phyloP scores from a whole-genome alignment of 179 eudicot species.

The Gypsophila paniculata region DNA sequence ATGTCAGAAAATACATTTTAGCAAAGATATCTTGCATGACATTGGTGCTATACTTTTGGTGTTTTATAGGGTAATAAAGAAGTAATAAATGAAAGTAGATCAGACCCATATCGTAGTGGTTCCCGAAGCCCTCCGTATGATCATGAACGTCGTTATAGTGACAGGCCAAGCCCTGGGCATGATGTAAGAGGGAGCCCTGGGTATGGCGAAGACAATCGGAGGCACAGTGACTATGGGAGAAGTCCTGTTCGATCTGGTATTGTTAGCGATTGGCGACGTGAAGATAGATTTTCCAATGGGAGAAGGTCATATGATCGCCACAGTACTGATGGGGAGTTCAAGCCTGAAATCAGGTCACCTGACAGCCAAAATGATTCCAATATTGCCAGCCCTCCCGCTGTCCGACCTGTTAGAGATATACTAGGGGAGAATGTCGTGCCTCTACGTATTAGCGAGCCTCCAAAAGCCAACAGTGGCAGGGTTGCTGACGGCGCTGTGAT shows the following conservation, averaged over 20 bases:
- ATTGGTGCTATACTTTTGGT: conserved; percentile 10
- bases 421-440: conserved; percentile 73
- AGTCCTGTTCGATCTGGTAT: conserved; percentile 73
- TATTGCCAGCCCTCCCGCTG: conserved; percentile 62
- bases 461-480: conserved; percentile 57
- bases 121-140: conserved; percentile 84
- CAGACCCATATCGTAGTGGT: conserved; percentile 51
- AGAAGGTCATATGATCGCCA: conserved; percentile 55
- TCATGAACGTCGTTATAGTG: conserved; percentile 62
- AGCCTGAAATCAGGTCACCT: conserved; percentile 65
- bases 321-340: conserved; percentile 60
- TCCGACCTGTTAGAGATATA: conserved; percentile 85
- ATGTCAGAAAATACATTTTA: conserved; percentile 15
- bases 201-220: conserved; percentile 51
- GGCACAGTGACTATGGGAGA: conserved; percentile 49
- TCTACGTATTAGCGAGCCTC: conserved; percentile 84
- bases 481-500: conserved; percentile 41
- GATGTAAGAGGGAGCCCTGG: conserved; percentile 69
- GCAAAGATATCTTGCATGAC: not conserved
- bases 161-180: conserved; percentile 67
- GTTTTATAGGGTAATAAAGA: conserved; percentile 62
- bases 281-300: conserved; percentile 87
- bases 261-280: conserved; percentile 91
- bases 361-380: conserved; percentile 55
- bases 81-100: conserved; percentile 49